Conservation (phyloP, 78 protist species). For the Monosiga brevicollis region DNA sequence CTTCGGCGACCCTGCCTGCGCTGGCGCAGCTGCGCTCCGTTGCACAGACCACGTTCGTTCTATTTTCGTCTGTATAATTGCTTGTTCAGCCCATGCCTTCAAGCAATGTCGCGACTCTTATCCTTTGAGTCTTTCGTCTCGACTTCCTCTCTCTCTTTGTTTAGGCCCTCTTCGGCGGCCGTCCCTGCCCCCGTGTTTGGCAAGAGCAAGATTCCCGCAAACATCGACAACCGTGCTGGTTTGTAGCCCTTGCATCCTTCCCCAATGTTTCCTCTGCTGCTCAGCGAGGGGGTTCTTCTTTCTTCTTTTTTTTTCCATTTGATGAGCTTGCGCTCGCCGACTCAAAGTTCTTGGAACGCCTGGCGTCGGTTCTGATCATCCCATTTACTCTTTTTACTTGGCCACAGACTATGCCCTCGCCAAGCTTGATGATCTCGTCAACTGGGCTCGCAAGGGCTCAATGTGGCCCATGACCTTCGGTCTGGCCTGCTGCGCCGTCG, state of each 20-base stretch:
- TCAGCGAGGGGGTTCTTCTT: neutral
- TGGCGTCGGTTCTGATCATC: neutral
- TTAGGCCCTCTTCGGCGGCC: too few relatives aligned
- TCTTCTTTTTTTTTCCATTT: neutral
- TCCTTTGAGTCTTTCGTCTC: too few relatives aligned
- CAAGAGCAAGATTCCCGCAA: neutral
- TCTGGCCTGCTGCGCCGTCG: slow-evolving; percentile 97
- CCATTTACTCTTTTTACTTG: neutral
- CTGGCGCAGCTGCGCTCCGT: neutral
- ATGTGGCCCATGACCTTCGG: slow-evolving; percentile 95
- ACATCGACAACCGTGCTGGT: neutral
- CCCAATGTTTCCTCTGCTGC: neutral
- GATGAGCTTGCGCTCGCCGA: neutral
- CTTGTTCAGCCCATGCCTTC: neutral
- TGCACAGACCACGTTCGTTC: neutral
- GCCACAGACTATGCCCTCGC: slow-evolving; percentile 59
- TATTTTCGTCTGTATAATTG: neutral
- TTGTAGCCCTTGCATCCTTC: neutral
- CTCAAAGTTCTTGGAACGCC: neutral
- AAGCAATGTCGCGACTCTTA: neutral
- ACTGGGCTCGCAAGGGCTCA: slow-evolving; percentile 78
- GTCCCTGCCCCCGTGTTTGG: neutral
- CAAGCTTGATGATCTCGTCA: slow-evolving; percentile 60
- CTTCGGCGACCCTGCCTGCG: neutral
- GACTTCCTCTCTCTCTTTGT: too few relatives aligned